Conservation (phyloP, 1,284 basidiomycete genomes). For the Termitomyces sp. region DNA sequence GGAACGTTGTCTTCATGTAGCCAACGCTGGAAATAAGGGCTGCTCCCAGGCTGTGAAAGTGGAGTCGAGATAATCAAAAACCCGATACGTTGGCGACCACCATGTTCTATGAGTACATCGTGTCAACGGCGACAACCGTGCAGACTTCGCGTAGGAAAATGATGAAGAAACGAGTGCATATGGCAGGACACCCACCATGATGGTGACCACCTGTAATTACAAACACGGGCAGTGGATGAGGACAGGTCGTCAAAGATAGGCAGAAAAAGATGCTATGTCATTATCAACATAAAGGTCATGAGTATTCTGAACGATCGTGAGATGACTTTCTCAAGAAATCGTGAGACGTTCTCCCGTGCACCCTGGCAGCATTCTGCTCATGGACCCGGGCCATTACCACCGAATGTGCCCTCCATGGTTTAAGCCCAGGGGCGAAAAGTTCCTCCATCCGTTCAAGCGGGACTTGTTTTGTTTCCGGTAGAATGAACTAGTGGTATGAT, state of each 20-base stretch:
- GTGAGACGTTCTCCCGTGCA: slow-evolving; percentile 3
- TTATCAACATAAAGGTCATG: slow-evolving; percentile 11
- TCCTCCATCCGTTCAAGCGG: slow-evolving; percentile 34
- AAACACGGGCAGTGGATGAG: not conserved
- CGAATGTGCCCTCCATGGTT: slow-evolving; percentile 22
- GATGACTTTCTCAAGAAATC: slow-evolving; percentile 8
- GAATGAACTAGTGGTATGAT: slow-evolving; percentile 18
- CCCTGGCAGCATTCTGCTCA: slow-evolving; percentile 9
- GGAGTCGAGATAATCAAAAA: slow-evolving; percentile 7
- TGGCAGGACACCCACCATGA: not conserved
- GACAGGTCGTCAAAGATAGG: not conserved
- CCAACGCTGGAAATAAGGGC: not conserved
- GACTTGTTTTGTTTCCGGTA: slow-evolving; percentile 31
- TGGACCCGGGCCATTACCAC: slow-evolving; percentile 20
- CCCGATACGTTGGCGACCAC: slow-evolving; percentile 3
- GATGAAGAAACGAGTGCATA: not conserved
- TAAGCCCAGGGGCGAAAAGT: slow-evolving; percentile 25
- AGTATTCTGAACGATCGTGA: slow-evolving; percentile 10
- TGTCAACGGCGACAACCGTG: slow-evolving; percentile 2
- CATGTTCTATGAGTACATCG: not conserved
- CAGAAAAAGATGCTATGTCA: slow-evolving; percentile 9
- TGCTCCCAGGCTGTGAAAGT: not conserved
- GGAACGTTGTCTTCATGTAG: not conserved
- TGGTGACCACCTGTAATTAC: not conserved
- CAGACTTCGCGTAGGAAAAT: not conserved